A percentile compares a stretch with the other conserved stretches of the same genome.
These are phyloP conservation scores for Termitomyces sp. DNA, from an alignment of 768 basidiomycete genomes.

Conservation along the genomic window DNA sequence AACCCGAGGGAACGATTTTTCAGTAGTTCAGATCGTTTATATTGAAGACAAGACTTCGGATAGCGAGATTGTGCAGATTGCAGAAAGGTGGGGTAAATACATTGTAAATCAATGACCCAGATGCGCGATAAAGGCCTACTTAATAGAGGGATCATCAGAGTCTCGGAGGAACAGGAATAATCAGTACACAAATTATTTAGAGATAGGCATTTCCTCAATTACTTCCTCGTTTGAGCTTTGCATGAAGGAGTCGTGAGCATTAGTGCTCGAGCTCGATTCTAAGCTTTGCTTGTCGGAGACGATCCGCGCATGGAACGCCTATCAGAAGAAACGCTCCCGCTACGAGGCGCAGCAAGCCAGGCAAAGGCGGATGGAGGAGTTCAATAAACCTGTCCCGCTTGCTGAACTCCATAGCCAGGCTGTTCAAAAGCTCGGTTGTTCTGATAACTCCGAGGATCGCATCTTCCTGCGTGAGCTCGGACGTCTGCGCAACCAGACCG, in stretches of 20 bases:
- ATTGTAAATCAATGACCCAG: too few species aligned
- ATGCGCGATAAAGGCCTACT: too few species aligned
- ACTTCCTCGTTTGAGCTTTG: too few species aligned
- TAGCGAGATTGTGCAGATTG: neutral
- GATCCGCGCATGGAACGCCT: neutral
- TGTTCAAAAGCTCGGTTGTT: neutral
- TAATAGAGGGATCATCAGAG: neutral
- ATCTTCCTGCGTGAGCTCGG: conserved; percentile 11
- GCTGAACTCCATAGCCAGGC: conserved; percentile 1
- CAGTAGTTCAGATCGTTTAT: conserved; percentile 21
- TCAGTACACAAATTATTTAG: too few species aligned
- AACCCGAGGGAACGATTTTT: conserved; percentile 31
- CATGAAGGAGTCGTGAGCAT: too few species aligned
- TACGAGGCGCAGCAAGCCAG: conserved; percentile 4
- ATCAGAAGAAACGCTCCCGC: conserved; percentile 1
- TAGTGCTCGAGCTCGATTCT: too few species aligned
- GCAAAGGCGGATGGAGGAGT: neutral
- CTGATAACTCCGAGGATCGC: conserved; percentile 5
- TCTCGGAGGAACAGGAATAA: too few species aligned
- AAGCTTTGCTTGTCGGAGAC: too few species aligned
- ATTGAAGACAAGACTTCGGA: neutral
- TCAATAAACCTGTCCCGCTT: neutral
- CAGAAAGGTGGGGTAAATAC: too few species aligned
- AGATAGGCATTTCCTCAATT: too few species aligned
- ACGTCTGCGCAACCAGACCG: conserved; percentile 1